Evolutionary conservation across 805 yeast genomes (phyloP).

Genomic region (Sugiyamaella valdiviana): DNA sequence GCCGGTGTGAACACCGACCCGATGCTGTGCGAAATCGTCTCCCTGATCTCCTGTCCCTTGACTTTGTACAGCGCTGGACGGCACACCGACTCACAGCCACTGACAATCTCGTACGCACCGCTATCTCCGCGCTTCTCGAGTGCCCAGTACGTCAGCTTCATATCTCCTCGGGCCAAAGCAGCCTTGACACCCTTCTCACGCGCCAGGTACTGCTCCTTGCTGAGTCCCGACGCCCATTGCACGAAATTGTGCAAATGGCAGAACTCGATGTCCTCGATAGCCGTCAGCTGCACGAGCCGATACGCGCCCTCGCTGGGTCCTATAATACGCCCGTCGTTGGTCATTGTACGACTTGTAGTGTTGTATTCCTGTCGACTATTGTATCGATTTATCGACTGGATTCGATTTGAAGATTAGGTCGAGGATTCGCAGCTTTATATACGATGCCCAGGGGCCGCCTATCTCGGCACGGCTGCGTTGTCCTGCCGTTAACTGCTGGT

Average conservation of each 20-base stretch:
- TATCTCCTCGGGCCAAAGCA: constrained; percentile 14
- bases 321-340: background rate
- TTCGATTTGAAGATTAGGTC: too few relatives aligned
- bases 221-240: constrained; percentile 26
- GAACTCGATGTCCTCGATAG: constrained; percentile 13
- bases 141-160: constrained; percentile 26
- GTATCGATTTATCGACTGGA: background rate
- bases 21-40: constrained; percentile 29
- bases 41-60: constrained; percentile 18
- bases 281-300: constrained; percentile 14
- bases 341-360: too few relatives aligned
- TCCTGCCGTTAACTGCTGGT: background rate
- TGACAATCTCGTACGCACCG: constrained; percentile 29
- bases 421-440: too few relatives aligned
- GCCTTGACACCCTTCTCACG: constrained; percentile 23
- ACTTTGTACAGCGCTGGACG: constrained; percentile 31
- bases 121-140: constrained; percentile 22
- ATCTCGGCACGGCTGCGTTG: background rate
- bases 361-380: too few relatives aligned
- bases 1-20: constrained; percentile 56
- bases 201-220: constrained; percentile 23
- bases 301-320: background rate
- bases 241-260: constrained; percentile 19
- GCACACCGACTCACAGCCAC: constrained; percentile 43
- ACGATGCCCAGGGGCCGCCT: too few relatives aligned